Evolutionary conservation across 495 filamentous ascomycete genomes (phyloP), one percentile per base, ranked within the genome.

Genomic region (Letharia columbiana): DNA sequence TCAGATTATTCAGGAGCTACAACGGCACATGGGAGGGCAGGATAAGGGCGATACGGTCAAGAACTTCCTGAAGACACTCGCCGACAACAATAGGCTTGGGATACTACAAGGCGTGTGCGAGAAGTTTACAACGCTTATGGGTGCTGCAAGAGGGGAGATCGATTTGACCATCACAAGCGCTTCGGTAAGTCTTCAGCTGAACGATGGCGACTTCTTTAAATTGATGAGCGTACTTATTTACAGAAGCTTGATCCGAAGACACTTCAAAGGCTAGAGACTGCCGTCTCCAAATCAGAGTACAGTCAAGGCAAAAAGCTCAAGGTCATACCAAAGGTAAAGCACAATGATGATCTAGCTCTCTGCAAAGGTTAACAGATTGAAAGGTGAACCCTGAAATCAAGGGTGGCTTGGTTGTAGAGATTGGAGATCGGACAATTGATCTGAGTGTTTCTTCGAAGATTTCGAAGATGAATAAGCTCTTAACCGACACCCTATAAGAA

Each of bases 401-500:
- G 65, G 94, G 94, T 60, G 94, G 94, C 31, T 87, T 98, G 61
- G 78, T 98, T 68, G 94, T 98, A 73, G 93, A 98, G 78, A 90
- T 98, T 71, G 92, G 92, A 73, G 95, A 96, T 83, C 89, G 95
- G 73, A 98, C 94, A 74, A 94, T 98, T 74, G 94, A 98, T 79
- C 89, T 97, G 67, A 92, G 89, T 81, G 91, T 98, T 71, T 94
- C 94, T 18, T 81, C 90, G 74, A 94, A 91, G 86, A 89, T 98
- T 79, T 82, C 89, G 77, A 95, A 91, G 85, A 89, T 98, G 87
- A 98, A 98, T 89, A 98, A 98, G 87, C 88, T 96, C 75, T 88
- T 98, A 73, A 91, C 84, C 68, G 95, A 98, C 81, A 84, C 89
- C 76, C 80, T 98, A 87, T 98, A 92, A 92, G 33, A 15, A 45